A percentile compares a stretch with the other conserved stretches of the same genome.
phyloP scores from a whole-genome alignment of 2,329 filamentous ascomycete genomes.

The Calonectria pseudoreteaudii region DNA sequence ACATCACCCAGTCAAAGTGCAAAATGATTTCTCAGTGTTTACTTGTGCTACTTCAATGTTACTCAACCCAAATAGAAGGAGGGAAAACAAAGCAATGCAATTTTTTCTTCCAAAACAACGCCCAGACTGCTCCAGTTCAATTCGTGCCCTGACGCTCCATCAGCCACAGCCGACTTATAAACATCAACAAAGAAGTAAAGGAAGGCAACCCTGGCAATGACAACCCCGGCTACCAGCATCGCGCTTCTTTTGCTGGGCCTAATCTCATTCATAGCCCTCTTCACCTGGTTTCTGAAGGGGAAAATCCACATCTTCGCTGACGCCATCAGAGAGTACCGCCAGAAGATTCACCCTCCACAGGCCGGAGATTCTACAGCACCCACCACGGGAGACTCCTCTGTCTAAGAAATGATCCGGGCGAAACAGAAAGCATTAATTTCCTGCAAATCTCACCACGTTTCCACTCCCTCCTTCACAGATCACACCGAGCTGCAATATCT shows the following conservation, averaged over 20 bases:
- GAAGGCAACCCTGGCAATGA: conserved; percentile 34
- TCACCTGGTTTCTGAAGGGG: conserved; percentile 46
- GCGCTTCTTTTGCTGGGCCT: conserved; percentile 49
- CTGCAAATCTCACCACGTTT: not conserved
- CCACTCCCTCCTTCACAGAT: not conserved
- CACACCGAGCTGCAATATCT: not conserved
- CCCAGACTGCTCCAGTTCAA: not conserved
- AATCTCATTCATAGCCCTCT: conserved; percentile 41
- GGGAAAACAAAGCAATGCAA: not conserved
- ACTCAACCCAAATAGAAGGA: not conserved
- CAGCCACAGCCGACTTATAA: not conserved
- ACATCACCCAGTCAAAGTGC: conserved; percentile 10
- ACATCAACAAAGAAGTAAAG: not conserved
- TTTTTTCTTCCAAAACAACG: not conserved
- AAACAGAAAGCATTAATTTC: not conserved
- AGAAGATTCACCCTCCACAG: conserved; percentile 20
- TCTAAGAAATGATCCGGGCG: conserved; percentile 7
- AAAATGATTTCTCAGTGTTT: not conserved
- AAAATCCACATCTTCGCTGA: conserved; percentile 46
- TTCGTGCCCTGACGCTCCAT: not conserved
- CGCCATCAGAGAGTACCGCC: conserved; percentile 38
- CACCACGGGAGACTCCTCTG: conserved; percentile 23
- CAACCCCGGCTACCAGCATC: conserved; percentile 44
- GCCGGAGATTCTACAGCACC: conserved; percentile 21
- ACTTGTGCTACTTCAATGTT: not conserved